Evolutionary conservation across 228 moss, liverwort and hornwort species (phyloP).

Genomic region (Sphagnum fallax): DNA sequence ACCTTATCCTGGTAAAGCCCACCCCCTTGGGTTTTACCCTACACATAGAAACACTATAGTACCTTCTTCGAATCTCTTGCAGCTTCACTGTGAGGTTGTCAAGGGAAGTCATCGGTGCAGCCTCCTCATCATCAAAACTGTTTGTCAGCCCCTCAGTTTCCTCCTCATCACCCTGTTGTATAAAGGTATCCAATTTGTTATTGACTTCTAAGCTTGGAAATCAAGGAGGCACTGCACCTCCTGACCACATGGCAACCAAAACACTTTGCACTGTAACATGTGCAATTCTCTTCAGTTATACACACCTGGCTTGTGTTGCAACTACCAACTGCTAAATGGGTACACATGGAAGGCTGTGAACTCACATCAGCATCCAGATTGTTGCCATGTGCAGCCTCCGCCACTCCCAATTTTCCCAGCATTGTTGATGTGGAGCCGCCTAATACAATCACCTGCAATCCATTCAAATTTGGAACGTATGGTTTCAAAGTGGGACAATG

Average conservation of each 20-base stretch:
- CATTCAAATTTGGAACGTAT: neutral
- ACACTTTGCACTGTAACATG: neutral
- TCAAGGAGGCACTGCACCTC: slow-evolving; percentile 8
- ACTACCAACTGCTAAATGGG: neutral
- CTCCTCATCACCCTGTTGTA: slow-evolving; percentile 48
- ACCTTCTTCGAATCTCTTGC: slow-evolving; percentile 87
- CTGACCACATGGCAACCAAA: neutral
- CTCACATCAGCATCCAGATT: slow-evolving; percentile 23
- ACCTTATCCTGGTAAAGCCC: too few species aligned
- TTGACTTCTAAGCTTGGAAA: neutral
- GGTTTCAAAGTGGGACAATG: too few species aligned
- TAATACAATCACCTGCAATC: slow-evolving; percentile 69
- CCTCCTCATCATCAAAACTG: slow-evolving; percentile 36
- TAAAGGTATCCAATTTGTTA: neutral
- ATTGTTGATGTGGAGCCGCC: slow-evolving; percentile 91
- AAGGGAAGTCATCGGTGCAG: slow-evolving; percentile 29
- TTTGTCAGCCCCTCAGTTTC: slow-evolving; percentile 62
- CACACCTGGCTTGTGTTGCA: slow-evolving; percentile 2
- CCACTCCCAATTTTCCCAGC: slow-evolving; percentile 89
- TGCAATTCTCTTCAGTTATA: neutral
- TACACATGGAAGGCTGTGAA: too few species aligned
- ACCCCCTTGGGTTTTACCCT: too few species aligned
- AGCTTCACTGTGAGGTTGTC: slow-evolving; percentile 78
- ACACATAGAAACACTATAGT: neutral
- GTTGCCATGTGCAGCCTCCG: slow-evolving; percentile 50